phyloP scores from a whole-genome alignment of 805 yeast species.

The Saccharomycopsis guyanensis region DNA sequence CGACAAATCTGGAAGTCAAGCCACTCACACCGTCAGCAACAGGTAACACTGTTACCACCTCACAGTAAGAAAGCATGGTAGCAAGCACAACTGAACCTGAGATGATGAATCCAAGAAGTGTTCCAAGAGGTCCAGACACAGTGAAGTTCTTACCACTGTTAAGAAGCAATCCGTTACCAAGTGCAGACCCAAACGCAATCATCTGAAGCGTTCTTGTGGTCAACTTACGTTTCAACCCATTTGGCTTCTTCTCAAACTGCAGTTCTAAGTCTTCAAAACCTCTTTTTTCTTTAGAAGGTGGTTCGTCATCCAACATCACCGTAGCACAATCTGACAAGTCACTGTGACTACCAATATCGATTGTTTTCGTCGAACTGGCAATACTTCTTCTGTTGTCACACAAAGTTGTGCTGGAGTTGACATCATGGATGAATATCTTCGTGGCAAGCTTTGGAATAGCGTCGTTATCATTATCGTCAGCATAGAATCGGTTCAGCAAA shows the following conservation, averaged over 20 bases:
- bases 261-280: not conserved
- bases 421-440: constrained; percentile 6
- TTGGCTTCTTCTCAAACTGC: not conserved
- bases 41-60: constrained; percentile 74
- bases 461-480: constrained; percentile 20
- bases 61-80: constrained; percentile 69
- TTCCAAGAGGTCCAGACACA: constrained; percentile 75
- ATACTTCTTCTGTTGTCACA: constrained; percentile 3
- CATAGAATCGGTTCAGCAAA: constrained; percentile 24
- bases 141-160: constrained; percentile 67
- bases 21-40: constrained; percentile 73
- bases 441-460: not conserved
- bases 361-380: constrained; percentile 3
- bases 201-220: constrained; percentile 63
- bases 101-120: constrained; percentile 55
- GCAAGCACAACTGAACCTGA: constrained; percentile 60
- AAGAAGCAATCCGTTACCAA: constrained; percentile 68
- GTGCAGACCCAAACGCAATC: constrained; percentile 71
- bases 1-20: constrained; percentile 63
- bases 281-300: not conserved
- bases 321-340: not conserved
- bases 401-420: constrained; percentile 4
- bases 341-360: not conserved
- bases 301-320: not conserved
- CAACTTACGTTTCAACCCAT: constrained; percentile 35